Conservation (phyloP, 2,329 filamentous ascomycete genomes). For the Aspergillus niger region DNA sequence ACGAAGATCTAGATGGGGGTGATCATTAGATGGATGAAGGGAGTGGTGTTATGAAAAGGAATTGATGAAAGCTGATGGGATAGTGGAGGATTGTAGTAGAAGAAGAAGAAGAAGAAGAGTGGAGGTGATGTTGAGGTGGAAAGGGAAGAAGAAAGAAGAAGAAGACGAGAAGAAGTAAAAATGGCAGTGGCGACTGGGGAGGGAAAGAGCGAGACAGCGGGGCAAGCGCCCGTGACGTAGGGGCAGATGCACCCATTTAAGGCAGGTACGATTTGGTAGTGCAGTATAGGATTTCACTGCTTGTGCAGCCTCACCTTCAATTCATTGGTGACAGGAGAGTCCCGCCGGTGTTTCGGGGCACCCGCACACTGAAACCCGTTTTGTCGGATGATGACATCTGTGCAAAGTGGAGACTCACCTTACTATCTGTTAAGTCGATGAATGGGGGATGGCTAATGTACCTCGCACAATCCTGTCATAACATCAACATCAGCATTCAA, state of each 20-base stretch:
- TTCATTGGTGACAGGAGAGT: too few relatives aligned
- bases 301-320: too few relatives aligned
- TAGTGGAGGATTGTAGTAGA: conserved; percentile 1
- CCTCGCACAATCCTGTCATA: too few relatives aligned
- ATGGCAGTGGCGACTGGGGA: too few relatives aligned
- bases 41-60: not conserved
- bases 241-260: not conserved
- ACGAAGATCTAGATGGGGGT: conserved; percentile 1
- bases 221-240: conserved; percentile 25
- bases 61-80: conserved; percentile 1
- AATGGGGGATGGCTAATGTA: too few relatives aligned
- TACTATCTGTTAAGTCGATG: too few relatives aligned
- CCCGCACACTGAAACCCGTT: not conserved
- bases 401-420: too few relatives aligned
- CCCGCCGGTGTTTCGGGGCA: too few relatives aligned
- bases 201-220: not conserved
- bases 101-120: conserved; percentile 12
- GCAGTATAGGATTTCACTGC: not conserved
- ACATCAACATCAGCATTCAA: too few relatives aligned
- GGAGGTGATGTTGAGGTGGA: conserved; percentile 12
- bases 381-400: conserved; percentile 3
- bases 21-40: not conserved
- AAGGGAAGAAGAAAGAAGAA: conserved; percentile 12
- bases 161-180: conserved; percentile 15
- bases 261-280: too few relatives aligned